phyloP scores from a whole-genome alignment of 1,139 yeast species.

The Blastobotrys malaysiensis region DNA sequence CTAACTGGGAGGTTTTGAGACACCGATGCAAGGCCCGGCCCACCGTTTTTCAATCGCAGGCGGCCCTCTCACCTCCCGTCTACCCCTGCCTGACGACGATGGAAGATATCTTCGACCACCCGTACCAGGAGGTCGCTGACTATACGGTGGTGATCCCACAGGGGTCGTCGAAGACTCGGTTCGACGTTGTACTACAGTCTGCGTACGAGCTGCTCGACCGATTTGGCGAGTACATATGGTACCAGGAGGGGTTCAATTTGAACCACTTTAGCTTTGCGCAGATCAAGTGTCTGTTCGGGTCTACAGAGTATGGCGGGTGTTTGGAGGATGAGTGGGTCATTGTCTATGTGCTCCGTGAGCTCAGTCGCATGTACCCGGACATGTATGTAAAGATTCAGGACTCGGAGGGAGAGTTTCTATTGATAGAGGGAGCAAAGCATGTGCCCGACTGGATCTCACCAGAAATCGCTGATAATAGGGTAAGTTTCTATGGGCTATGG shows the following conservation, averaged over 20 bases:
- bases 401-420: conserved; percentile 51
- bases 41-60: background rate
- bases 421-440: conserved; percentile 44
- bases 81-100: background rate
- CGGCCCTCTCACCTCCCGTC: background rate
- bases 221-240: conserved; percentile 25
- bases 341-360: conserved; percentile 37
- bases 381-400: conserved; percentile 47
- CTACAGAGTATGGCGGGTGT: conserved; percentile 41
- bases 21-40: background rate
- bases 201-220: conserved; percentile 3
- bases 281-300: conserved; percentile 40
- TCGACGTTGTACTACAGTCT: conserved; percentile 2
- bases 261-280: conserved; percentile 6
- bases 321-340: conserved; percentile 45
- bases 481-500: conserved; percentile 18
- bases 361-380: conserved; percentile 34
- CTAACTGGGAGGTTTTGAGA: background rate
- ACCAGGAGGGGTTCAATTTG: conserved; percentile 23
- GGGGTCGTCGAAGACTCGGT: conserved; percentile 3
- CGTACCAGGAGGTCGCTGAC: conserved; percentile 10
- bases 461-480: conserved; percentile 38
- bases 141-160: conserved; percentile 6
- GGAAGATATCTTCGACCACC: background rate
- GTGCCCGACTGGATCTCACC: conserved; percentile 45